phyloP scores from a whole-genome alignment of 495 filamentous ascomycete genomes.

The Immersiella caudata region DNA sequence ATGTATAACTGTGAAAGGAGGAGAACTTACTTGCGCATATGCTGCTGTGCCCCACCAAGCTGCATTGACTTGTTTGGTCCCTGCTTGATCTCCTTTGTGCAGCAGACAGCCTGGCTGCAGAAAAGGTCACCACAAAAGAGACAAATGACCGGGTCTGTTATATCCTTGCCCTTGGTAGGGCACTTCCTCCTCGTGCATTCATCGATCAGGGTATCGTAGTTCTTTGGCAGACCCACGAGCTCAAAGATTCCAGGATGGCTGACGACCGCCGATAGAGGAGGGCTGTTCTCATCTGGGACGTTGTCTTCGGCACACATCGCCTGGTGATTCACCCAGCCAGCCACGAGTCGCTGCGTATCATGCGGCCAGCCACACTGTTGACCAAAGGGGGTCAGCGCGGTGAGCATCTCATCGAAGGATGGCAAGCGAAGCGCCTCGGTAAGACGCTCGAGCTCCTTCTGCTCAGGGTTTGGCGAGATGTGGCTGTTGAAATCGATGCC shows the following conservation, averaged over 20 bases:
- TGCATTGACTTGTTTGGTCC: slow-evolving; percentile 35
- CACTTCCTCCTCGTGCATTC: slow-evolving; percentile 84
- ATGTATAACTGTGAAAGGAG: not conserved
- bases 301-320: slow-evolving; percentile 32
- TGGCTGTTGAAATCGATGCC: slow-evolving; percentile 85
- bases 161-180: slow-evolving; percentile 84
- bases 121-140: slow-evolving; percentile 96
- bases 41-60: slow-evolving; percentile 85
- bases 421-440: slow-evolving; percentile 74
- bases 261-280: slow-evolving; percentile 50
- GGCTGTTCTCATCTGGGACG: slow-evolving; percentile 15
- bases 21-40: slow-evolving; percentile 75
- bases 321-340: slow-evolving; percentile 79
- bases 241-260: slow-evolving; percentile 92
- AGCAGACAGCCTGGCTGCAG: slow-evolving; percentile 92
- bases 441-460: slow-evolving; percentile 80
- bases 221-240: slow-evolving; percentile 86
- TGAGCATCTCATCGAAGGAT: slow-evolving; percentile 75
- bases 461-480: slow-evolving; percentile 63
- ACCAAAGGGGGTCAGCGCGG: slow-evolving; percentile 48
- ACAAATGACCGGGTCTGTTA: slow-evolving; percentile 87
- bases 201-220: slow-evolving; percentile 90
- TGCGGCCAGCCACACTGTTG: slow-evolving; percentile 45
- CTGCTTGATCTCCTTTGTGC: slow-evolving; percentile 62
- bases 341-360: slow-evolving; percentile 49